phyloP scores from a whole-genome alignment of 257 asterid species.

The Ehretia macrophylla region DNA sequence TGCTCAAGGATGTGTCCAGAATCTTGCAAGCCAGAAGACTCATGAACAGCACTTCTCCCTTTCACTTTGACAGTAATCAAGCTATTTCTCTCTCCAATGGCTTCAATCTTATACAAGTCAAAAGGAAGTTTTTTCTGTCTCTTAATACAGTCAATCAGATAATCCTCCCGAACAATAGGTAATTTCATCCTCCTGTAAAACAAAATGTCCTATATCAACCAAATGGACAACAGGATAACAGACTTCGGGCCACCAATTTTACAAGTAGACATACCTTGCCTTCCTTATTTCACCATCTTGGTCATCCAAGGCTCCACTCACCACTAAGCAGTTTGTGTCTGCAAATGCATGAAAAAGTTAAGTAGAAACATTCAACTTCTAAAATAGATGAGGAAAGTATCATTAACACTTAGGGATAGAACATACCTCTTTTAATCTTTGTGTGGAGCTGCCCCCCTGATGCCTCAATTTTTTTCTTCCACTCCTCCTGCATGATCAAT shows the following conservation, averaged over 20 bases:
- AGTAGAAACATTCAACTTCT: background rate
- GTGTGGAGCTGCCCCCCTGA: constrained; percentile 73
- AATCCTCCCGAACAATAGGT: constrained; percentile 82
- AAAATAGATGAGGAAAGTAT: background rate
- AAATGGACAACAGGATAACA: constrained; percentile 3
- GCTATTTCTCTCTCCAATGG: constrained; percentile 45
- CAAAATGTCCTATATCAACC: constrained; percentile 11
- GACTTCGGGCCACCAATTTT: constrained; percentile 9
- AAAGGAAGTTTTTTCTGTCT: constrained; percentile 80
- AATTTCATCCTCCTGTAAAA: constrained; percentile 78
- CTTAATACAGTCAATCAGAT: constrained; percentile 66
- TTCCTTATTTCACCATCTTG: constrained; percentile 63
- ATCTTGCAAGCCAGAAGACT: constrained; percentile 85
- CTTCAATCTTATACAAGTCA: constrained; percentile 60
- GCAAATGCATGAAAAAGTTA: constrained; percentile 14
- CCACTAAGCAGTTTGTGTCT: constrained; percentile 84
- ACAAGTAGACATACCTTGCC: constrained; percentile 64
- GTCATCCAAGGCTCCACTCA: constrained; percentile 39
- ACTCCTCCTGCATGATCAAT: constrained; percentile 45
- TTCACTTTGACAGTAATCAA: constrained; percentile 82
- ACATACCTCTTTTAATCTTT: constrained; percentile 64
- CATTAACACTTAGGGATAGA: background rate
- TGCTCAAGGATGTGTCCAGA: constrained; percentile 93
- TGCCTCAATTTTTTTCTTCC: constrained; percentile 68
- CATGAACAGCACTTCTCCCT: constrained; percentile 94